Evolutionary conservation across 805 yeast genomes (phyloP).

Genomic region (Saturnispora ahearnii): DNA sequence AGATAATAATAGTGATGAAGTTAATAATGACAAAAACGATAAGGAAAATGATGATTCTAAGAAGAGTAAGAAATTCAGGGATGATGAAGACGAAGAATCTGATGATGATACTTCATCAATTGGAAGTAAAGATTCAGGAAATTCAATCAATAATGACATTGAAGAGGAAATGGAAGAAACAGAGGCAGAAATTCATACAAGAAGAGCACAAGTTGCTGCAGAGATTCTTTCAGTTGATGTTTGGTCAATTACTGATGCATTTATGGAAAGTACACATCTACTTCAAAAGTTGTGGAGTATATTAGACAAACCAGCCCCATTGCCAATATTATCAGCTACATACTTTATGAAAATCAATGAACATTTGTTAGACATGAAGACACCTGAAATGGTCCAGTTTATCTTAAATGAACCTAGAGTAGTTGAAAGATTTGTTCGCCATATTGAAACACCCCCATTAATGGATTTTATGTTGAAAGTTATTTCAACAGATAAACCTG

Average conservation of each 20-base stretch:
- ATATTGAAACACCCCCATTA: constrained; percentile 86
- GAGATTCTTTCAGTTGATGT: constrained; percentile 87
- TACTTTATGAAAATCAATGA: constrained; percentile 89
- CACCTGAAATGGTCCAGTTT: constrained; percentile 68
- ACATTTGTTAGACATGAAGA: constrained; percentile 79
- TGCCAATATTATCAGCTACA: constrained; percentile 71
- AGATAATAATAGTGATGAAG: constrained; percentile 7
- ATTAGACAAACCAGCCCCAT: constrained; percentile 56
- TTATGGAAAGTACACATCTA: constrained; percentile 63
- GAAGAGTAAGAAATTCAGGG: not conserved
- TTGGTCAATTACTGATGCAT: constrained; percentile 87
- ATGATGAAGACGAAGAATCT: constrained; percentile 16
- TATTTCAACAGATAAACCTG: constrained; percentile 88
- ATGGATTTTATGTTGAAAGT: constrained; percentile 89
- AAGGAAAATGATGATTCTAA: constrained; percentile 10
- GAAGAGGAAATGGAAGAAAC: constrained; percentile 25
- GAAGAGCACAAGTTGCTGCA: constrained; percentile 63
- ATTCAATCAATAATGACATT: constrained; percentile 18
- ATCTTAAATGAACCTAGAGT: constrained; percentile 58
- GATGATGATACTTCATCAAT: constrained; percentile 14
- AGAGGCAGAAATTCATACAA: constrained; percentile 27
- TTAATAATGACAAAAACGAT: constrained; percentile 9
- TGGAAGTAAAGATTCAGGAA: constrained; percentile 19
- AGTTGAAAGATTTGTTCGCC: constrained; percentile 73
- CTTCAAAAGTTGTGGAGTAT: constrained; percentile 72